These are phyloP conservation scores for Naumovozyma castellii DNA, from an alignment of 805 yeast genomes.

Conservation along the genomic window DNA sequence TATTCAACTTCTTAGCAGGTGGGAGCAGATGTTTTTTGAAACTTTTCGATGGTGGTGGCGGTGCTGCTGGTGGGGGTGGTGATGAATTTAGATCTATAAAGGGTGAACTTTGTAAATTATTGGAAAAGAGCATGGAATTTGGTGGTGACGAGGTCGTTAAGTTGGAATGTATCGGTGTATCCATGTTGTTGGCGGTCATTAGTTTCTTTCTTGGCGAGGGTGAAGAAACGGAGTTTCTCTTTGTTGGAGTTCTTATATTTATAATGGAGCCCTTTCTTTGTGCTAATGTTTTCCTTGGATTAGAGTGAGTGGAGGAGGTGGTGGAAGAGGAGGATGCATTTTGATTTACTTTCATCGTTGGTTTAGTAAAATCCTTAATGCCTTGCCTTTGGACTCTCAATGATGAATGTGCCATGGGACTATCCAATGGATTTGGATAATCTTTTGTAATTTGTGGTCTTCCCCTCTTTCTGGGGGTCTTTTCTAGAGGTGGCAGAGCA, in stretches of 20 bases:
- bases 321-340: neutral
- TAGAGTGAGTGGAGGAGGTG: too few relatives aligned
- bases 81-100: neutral
- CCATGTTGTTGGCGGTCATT: neutral
- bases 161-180: neutral
- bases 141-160: neutral
- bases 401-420: slow-evolving; percentile 32
- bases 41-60: neutral
- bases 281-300: too few relatives aligned
- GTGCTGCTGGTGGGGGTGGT: slow-evolving; percentile 1
- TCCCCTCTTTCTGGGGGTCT: slow-evolving; percentile 23
- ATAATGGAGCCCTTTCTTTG: neutral
- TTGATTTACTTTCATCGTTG: slow-evolving; percentile 25
- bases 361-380: slow-evolving; percentile 23
- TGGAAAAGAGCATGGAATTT: neutral
- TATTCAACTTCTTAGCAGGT: neutral
- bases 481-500: too few relatives aligned
- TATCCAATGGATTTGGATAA: slow-evolving; percentile 27
- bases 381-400: slow-evolving; percentile 25
- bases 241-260: neutral
- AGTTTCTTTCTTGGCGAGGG: too few relatives aligned
- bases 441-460: slow-evolving; percentile 30
- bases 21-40: neutral
- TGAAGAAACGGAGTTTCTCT: neutral
- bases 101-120: neutral